Evolutionary conservation across 176 grass and related monocot genomes (phyloP).

Genomic region (Puccinellia tenuiflora): DNA sequence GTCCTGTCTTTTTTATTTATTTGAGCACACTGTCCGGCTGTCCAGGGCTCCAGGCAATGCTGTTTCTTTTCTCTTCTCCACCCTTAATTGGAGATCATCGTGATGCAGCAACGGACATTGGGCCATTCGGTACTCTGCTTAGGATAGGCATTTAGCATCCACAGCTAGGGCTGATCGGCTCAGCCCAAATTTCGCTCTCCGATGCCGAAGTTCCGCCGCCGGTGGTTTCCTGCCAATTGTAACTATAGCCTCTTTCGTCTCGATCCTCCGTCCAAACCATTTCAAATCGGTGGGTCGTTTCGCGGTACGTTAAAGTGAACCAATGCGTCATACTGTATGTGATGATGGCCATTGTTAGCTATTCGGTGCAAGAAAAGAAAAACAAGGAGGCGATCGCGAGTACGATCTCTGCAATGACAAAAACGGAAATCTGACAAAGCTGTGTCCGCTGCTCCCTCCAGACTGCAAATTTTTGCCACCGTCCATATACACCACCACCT

Average conservation of each 20-base stretch:
- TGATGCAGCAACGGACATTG: too few relatives aligned
- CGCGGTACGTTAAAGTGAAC: neutral
- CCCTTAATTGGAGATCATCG: too few relatives aligned
- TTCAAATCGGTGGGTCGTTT: neutral
- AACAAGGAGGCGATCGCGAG: neutral
- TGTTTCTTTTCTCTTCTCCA: too few relatives aligned
- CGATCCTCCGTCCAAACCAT: neutral
- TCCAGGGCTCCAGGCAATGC: too few relatives aligned
- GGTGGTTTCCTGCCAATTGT: neutral
- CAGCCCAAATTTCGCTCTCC: too few relatives aligned
- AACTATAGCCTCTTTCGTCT: neutral
- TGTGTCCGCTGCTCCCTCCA: neutral
- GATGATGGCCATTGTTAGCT: too few relatives aligned
- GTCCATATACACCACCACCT: neutral
- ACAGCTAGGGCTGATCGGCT: too few relatives aligned
- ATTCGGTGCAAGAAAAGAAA: neutral
- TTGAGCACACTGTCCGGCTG: too few relatives aligned
- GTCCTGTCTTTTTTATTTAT: too few relatives aligned
- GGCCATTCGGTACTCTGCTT: too few relatives aligned
- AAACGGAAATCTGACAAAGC: neutral
- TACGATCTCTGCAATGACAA: neutral
- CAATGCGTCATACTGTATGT: too few relatives aligned
- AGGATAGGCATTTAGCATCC: too few relatives aligned
- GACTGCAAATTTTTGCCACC: neutral
- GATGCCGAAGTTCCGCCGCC: neutral